Base-by-base conservation (phyloP, 139 green algal species). In the Nannochloris sp. region DNA sequence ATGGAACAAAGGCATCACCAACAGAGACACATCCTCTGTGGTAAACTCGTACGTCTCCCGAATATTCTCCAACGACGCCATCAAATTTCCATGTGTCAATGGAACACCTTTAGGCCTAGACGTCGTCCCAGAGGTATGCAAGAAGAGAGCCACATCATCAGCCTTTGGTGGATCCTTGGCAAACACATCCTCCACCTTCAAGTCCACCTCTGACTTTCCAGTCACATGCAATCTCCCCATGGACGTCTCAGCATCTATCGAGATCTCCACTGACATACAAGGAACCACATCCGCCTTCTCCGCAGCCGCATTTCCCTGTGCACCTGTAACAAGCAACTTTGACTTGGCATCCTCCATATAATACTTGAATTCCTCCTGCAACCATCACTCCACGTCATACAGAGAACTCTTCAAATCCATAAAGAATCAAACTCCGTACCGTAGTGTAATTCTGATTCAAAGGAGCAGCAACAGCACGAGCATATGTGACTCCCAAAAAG, bases 1-100 rank as follows among this genome's bases (percentile, higher is more conserved):
- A 77, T 96, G 89, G 78, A 96, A 96, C 1, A 96, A 78, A 1
- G 89, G 89, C 87, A 94, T 93, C 21, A 85, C 85, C 29, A 89
- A 65, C 54, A 88, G 70, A 2, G 78, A 85, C 25, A 68, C 44
- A 78, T 94, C 87, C 0, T 44, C 37, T 3, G 75, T 48, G 0
- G 19, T 54, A 4, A 95, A 74, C 61, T 92, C 82, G 64, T 94
- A 95, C 3, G 87, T 95, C 50, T 64, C 59, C 8, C 54, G 51
- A 63, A 95, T 91, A 75, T 90, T 95, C 9, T 18, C 14, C 12
- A 95, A 62, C 9, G 74, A 85, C 48, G 82, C 75, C 12, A 66
- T 61, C 48, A 95, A 63, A 76, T 95, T 95, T 68, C 44, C 70
- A 23, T 95, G 85, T 5, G 53, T 89, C 34, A 96, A 72, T 4